These are phyloP conservation scores for Epichloe glyceriae DNA, from an alignment of 2,329 filamentous ascomycete species.

Conservation along the genomic window DNA sequence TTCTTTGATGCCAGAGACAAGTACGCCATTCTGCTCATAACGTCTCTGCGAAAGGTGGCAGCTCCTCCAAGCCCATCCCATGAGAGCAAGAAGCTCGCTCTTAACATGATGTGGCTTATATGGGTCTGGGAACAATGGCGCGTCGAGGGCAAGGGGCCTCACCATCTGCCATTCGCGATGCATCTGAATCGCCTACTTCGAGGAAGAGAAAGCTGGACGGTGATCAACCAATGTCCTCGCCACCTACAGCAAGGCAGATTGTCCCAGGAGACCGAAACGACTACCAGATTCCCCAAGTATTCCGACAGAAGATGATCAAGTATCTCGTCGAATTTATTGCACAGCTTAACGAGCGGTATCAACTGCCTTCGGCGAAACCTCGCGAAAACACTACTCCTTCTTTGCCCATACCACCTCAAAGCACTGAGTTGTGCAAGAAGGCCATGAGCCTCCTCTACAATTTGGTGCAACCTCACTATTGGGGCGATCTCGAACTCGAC, in stretches of 20 bases:
- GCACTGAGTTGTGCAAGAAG: conserved; percentile 73
- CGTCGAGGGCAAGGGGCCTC: conserved; percentile 43
- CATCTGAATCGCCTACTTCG: conserved; percentile 57
- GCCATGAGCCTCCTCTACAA: conserved; percentile 71
- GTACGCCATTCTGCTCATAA: conserved; percentile 79
- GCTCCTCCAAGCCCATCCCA: conserved; percentile 71
- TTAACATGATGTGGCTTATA: conserved; percentile 83
- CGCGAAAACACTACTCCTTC: conserved; percentile 36
- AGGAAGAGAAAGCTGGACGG: conserved; percentile 68
- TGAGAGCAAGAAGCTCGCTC: conserved; percentile 80
- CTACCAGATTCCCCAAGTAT: conserved; percentile 52
- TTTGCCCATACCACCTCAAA: conserved; percentile 37
- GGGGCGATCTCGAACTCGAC: conserved; percentile 85
- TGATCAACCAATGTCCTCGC: conserved; percentile 39
- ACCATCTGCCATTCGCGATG: conserved; percentile 17
- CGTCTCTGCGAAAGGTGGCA: conserved; percentile 78
- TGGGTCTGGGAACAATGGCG: conserved; percentile 87
- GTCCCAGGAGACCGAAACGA: conserved; percentile 42
- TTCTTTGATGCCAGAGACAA: conserved; percentile 94
- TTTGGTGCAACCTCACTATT: conserved; percentile 74
- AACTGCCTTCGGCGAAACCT: conserved; percentile 56
- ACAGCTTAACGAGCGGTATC: conserved; percentile 73
- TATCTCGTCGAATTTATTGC: conserved; percentile 95
- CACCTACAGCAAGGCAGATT: conserved; percentile 31
- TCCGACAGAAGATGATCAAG: conserved; percentile 74